Percentiles rank a stretch among this genome's conserved stretches.
These are phyloP conservation scores for Neurospora cerealis DNA, from an alignment of 495 filamentous ascomycete species.

Conservation along the genomic window DNA sequence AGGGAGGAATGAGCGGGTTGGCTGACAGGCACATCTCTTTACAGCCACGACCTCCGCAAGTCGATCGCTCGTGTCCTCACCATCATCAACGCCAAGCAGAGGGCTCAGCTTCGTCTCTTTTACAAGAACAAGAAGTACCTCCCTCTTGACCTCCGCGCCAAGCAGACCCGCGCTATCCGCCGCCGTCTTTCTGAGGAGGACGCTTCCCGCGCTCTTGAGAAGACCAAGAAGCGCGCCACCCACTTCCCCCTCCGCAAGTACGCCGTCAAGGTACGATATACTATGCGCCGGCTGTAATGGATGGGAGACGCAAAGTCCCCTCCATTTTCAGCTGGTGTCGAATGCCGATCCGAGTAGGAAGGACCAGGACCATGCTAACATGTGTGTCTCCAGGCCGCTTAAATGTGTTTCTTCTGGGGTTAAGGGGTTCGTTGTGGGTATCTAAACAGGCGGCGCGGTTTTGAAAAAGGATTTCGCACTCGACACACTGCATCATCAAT, in stretches of 20 bases:
- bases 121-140: constrained; percentile 99
- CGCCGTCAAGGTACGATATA: constrained; percentile 77
- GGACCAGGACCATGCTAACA: constrained; percentile 13
- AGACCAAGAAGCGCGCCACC: constrained; percentile 83
- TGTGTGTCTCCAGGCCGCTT: constrained; percentile 12
- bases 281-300: background rate
- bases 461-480: constrained; percentile 25
- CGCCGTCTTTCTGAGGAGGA: constrained; percentile 87
- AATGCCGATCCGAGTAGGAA: background rate
- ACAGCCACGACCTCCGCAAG: constrained; percentile 97
- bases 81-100: constrained; percentile 98
- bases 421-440: constrained; percentile 21
- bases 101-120: constrained; percentile 93
- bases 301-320: background rate
- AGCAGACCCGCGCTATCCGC: constrained; percentile 93
- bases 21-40: constrained; percentile 13
- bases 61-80: constrained; percentile 96
- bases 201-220: constrained; percentile 65
- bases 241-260: constrained; percentile 99
- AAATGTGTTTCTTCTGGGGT: constrained; percentile 14
- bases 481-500: constrained; percentile 27
- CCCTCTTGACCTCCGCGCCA: constrained; percentile 90
- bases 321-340: background rate
- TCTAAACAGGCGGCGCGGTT: constrained; percentile 25
- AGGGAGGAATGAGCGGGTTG: background rate